Evolutionary conservation across 1,284 basidiomycete species (phyloP), one percentile per base, ranked within the genome.

Genomic region (Paramarasmius palmivorus): DNA sequence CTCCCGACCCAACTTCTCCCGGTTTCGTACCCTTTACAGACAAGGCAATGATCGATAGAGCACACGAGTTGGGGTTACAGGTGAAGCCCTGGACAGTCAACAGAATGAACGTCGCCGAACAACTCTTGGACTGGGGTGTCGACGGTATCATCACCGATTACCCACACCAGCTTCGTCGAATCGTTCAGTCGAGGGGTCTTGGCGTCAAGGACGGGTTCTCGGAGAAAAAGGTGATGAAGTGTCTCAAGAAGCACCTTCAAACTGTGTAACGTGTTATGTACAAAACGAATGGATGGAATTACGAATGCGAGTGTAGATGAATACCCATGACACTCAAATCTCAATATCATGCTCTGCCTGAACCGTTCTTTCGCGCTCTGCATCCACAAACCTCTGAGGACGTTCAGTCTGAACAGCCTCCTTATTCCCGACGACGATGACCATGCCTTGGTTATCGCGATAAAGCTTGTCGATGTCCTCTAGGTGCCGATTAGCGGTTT

Each of bases 41-140:
- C 3, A 69, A 75, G 61, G 77, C 75, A 25, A 90, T 92, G 88
- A 75, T 92, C 35, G 73, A 79, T 41, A 74, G 76, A 52, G 84
- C 89, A 0, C 87, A 90, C 63, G 60, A 73, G 38, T 73, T 88
- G 20, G 84, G 83, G 2, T 64, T 92, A 63, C 57, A 65, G 14
- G 84, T 92, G 49, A 83, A 84, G 58, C 84, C 88, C 4, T 92
- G 84, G 82, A 92, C 88, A 17, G 86, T 84, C 52, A 81, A 89
- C 61, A 69, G 75, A 19, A 68, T 88, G 54, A 84, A 82, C 59
- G 72, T 83, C 29, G 78, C 80, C 4, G 81, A 86, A 20, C 76
- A 85, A 58, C 65, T 92, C 44, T 56, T 85, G 44, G 72, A 74
- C 8, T 77, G 77, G 72, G 81, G 81, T n/a, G 83, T 83, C 0